These are phyloP conservation scores for Rhamnella rubrinervis DNA, from an alignment of 331 rosid species.

Conservation along the genomic window DNA sequence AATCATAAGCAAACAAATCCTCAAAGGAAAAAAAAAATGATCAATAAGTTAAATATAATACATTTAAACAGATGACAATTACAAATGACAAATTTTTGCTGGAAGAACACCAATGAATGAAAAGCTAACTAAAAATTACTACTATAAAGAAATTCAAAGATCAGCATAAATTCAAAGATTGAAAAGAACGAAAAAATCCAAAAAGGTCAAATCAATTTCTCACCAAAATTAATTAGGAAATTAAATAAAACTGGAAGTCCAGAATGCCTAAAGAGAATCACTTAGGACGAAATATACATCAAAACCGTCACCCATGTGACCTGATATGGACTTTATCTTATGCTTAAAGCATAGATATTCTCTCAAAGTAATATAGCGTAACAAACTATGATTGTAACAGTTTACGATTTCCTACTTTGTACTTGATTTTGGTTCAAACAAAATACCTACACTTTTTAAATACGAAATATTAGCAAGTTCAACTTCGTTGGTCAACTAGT, in stretches of 20 bases:
- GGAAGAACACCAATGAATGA: background rate
- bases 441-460: background rate
- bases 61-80: too few species aligned
- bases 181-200: background rate
- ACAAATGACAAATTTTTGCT: too few species aligned
- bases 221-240: background rate
- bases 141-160: background rate
- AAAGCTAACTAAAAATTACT: background rate
- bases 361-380: slow-evolving; percentile 22
- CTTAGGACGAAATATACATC: background rate
- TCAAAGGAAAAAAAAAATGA: background rate
- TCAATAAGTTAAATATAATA: too few species aligned
- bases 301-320: background rate
- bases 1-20: slow-evolving; percentile 10
- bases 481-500: background rate
- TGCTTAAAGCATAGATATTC: slow-evolving; percentile 24
- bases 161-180: background rate
- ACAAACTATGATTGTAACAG: slow-evolving; percentile 32
- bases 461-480: background rate
- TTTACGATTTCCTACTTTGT: slow-evolving; percentile 14
- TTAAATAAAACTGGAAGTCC: background rate
- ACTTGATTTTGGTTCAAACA: background rate
- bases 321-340: slow-evolving; percentile 8
- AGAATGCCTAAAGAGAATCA: background rate
- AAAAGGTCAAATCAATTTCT: background rate